These are phyloP conservation scores for Phialophora macrospora DNA, from an alignment of 2,329 filamentous ascomycete genomes.

Conservation along the genomic window DNA sequence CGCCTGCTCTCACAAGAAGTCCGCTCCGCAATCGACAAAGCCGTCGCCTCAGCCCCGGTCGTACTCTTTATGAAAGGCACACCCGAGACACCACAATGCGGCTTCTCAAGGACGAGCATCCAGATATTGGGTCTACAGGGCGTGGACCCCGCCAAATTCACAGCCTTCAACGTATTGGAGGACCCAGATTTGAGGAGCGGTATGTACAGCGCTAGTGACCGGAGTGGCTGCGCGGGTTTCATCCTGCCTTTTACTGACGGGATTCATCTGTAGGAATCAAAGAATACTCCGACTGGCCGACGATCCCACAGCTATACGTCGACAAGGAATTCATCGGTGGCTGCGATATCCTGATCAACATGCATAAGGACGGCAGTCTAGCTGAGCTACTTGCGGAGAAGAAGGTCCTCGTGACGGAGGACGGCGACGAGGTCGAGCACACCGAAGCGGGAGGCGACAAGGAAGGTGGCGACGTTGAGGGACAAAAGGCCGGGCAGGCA, in stretches of 20 bases:
- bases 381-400: conserved; percentile 92
- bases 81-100: conserved; percentile 92
- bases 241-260: neutral
- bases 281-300: conserved; percentile 99
- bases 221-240: neutral
- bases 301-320: conserved; percentile 94
- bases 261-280: conserved; percentile 75
- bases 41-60: conserved; percentile 83
- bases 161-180: conserved; percentile 97
- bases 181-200: conserved; percentile 83
- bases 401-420: conserved; percentile 74
- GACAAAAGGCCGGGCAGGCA: conserved; percentile 29
- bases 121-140: conserved; percentile 94
- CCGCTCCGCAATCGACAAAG: conserved; percentile 83
- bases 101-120: conserved; percentile 92
- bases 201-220: conserved; percentile 49
- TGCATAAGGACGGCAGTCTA: conserved; percentile 95
- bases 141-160: conserved; percentile 92
- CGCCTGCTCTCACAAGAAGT: conserved; percentile 80
- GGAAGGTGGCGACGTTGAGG: conserved; percentile 32
- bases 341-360: conserved; percentile 94
- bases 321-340: conserved; percentile 95
- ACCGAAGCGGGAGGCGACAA: conserved; percentile 51
- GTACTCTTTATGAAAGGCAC: conserved; percentile 99
- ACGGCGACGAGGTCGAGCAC: conserved; percentile 30